These are phyloP conservation scores for Huntiella moniliformis DNA, from an alignment of 2,329 filamentous ascomycete genomes.

Conservation along the genomic window DNA sequence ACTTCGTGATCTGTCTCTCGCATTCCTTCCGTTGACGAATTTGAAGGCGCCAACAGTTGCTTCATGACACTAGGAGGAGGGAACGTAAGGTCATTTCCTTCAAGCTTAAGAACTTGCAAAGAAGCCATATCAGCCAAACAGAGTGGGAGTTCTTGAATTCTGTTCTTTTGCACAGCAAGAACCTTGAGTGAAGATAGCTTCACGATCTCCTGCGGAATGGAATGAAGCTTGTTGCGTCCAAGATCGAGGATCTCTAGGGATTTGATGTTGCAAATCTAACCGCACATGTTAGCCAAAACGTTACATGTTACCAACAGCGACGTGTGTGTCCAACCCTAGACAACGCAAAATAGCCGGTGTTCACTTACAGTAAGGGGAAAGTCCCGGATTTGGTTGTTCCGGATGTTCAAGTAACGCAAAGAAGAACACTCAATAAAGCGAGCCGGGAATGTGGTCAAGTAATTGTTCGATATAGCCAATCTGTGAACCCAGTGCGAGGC, in stretches of 20 bases:
- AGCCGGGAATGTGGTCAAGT: slow-evolving; percentile 46
- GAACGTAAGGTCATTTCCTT: slow-evolving; percentile 70
- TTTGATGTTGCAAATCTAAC: slow-evolving; percentile 64
- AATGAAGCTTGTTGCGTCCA: slow-evolving; percentile 66
- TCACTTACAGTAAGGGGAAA: slow-evolving; percentile 35
- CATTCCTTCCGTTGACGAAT: slow-evolving; percentile 31
- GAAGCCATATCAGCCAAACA: slow-evolving; percentile 81
- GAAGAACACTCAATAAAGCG: slow-evolving; percentile 60
- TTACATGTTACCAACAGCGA: background rate
- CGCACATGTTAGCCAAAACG: background rate
- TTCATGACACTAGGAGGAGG: slow-evolving; percentile 49
- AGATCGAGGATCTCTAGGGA: slow-evolving; percentile 86
- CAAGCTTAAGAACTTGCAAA: slow-evolving; percentile 72
- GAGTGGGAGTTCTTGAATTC: slow-evolving; percentile 64
- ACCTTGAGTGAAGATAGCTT: slow-evolving; percentile 76
- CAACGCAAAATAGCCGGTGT: slow-evolving; percentile 6
- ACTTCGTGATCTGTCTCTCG: slow-evolving; percentile 46
- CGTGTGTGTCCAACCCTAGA: background rate
- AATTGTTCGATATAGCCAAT: slow-evolving; percentile 66
- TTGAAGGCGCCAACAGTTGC: slow-evolving; percentile 36
- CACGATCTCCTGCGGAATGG: slow-evolving; percentile 60
- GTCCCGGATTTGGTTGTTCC: slow-evolving; percentile 53
- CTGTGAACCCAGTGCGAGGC: slow-evolving; percentile 22
- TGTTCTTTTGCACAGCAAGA: slow-evolving; percentile 70
- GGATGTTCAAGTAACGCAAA: slow-evolving; percentile 61